Evolutionary conservation across 805 yeast genomes (phyloP).

Genomic region (Candida ulmi): DNA sequence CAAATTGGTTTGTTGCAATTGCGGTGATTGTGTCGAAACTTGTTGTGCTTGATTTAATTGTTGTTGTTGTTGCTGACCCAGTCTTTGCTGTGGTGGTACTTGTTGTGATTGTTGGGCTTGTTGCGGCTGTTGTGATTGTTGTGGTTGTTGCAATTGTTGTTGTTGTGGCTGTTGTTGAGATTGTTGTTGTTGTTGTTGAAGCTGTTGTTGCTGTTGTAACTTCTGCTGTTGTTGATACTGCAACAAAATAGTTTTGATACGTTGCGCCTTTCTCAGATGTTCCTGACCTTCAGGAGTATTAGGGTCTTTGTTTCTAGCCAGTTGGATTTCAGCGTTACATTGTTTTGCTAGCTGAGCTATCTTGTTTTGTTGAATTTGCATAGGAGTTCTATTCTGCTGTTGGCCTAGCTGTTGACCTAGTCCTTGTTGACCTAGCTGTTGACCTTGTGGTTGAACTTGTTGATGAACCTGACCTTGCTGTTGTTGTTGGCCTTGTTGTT

Average conservation of each 20-base stretch:
- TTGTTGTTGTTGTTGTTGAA: constrained; percentile 13
- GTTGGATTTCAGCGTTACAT: constrained; percentile 50
- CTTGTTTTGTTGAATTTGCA: constrained; percentile 18
- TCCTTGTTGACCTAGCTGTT: neutral
- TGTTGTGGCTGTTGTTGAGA: constrained; percentile 24
- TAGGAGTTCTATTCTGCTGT: neutral
- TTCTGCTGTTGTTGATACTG: constrained; percentile 46
- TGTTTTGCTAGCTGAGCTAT: constrained; percentile 52
- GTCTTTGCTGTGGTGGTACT: constrained; percentile 15
- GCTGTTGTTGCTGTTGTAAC: constrained; percentile 16
- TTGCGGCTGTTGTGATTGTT: neutral
- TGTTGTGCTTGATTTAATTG: constrained; percentile 4
- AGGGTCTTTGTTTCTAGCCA: constrained; percentile 58
- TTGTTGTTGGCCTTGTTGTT: constrained; percentile 1
- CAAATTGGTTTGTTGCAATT: neutral
- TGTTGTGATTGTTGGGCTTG: constrained; percentile 16
- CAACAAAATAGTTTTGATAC: constrained; percentile 54
- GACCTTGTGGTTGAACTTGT: neutral
- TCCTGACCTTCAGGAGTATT: constrained; percentile 58
- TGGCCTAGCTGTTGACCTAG: neutral
- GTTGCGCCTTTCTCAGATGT: constrained; percentile 57
- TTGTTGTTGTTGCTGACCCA: constrained; percentile 16
- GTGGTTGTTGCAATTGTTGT: constrained; percentile 5
- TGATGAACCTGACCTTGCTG: too few species aligned
- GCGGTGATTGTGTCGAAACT: neutral